Base-by-base conservation (phyloP, 495 filamentous ascomycete species). In the Neurospora hispaniola region DNA sequence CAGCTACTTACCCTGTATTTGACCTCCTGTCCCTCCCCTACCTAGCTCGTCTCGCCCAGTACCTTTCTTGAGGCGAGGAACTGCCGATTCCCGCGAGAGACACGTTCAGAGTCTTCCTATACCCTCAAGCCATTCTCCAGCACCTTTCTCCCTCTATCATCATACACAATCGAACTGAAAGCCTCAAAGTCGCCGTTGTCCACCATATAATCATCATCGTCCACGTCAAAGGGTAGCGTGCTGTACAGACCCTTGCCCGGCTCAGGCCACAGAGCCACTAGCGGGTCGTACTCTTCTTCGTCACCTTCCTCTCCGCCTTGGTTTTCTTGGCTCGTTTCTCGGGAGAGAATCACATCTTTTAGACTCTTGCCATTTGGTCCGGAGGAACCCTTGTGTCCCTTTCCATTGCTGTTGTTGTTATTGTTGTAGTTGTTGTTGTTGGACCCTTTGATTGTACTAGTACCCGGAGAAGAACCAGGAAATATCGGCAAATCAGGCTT, bases 261-360 rank as follows among this genome's bases (percentile, higher is more conserved):
- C 75, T 88, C 87, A 2, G 92, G 91, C 82, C 93, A 93, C 10
- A 89, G 81, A 27, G 89, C 84, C 54, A 87, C 88, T 6, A 85
- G 76, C 18, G 84, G 81, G 39, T 86, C 84, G 70, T 72, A 70
- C 62, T 81, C 78, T 42, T 80, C 79, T 5, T 75, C 75, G 3
- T 74, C 78, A 4, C 76, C 73, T 0, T 70, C 74, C 8, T 43
- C 23, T 38, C 46, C 27, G 74, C 75, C 48, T 27, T 27, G 48
- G 48, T 59, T 59, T 1, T 59, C 48, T 27, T 75, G 72, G 42
- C 72, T 76, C 6, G 54, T 31, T 35, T 66, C 54, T 18, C 54
- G 12, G 6, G 54, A 66, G 3, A 35, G 14, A 5, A 66, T 12
- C 0, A 35, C 2, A 14, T 66, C 54, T 38, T 66, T 66, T 8